phyloP scores from a whole-genome alignment of 352 stramenopile genomes.

The Phytophthora podocarpi region DNA sequence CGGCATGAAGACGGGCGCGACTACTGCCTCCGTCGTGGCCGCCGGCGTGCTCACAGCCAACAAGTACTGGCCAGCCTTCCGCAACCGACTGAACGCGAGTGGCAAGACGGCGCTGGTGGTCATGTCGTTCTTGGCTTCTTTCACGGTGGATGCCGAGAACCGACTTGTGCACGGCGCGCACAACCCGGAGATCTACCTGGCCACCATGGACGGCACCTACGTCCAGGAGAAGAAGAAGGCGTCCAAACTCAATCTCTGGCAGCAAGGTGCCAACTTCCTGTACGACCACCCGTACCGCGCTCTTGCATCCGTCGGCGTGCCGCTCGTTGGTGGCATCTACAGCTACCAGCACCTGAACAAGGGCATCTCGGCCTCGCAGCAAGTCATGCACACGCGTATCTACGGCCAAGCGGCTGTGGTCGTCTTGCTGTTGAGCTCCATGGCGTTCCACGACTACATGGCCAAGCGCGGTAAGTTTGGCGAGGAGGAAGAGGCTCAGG shows the following conservation, averaged over 20 bases:
- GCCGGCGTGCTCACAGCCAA: slow-evolving; percentile 48
- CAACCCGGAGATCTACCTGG: slow-evolving; percentile 78
- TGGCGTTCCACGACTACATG: slow-evolving; percentile 90
- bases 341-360: slow-evolving; percentile 72
- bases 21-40: slow-evolving; percentile 30
- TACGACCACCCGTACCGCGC: slow-evolving; percentile 84
- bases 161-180: slow-evolving; percentile 62
- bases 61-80: slow-evolving; percentile 72
- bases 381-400: slow-evolving; percentile 89
- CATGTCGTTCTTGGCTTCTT: slow-evolving; percentile 60
- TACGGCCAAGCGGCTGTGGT: slow-evolving; percentile 80
- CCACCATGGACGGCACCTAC: slow-evolving; percentile 53
- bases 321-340: slow-evolving; percentile 78
- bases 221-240: slow-evolving; percentile 43
- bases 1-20: slow-evolving; percentile 56
- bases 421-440: slow-evolving; percentile 72
- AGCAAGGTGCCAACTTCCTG: slow-evolving; percentile 72
- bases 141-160: slow-evolving; percentile 71
- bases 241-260: slow-evolving; percentile 56
- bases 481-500: slow-evolving; percentile 27
- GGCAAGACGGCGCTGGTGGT: slow-evolving; percentile 80
- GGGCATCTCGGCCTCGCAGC: slow-evolving; percentile 72
- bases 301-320: slow-evolving; percentile 53
- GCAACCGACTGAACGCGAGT: slow-evolving; percentile 67
- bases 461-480: slow-evolving; percentile 69